Evolutionary conservation across 495 filamentous ascomycete genomes (phyloP), one percentile per base, ranked within the genome.

Genomic region (Hypoxylon lienhwacheense): DNA sequence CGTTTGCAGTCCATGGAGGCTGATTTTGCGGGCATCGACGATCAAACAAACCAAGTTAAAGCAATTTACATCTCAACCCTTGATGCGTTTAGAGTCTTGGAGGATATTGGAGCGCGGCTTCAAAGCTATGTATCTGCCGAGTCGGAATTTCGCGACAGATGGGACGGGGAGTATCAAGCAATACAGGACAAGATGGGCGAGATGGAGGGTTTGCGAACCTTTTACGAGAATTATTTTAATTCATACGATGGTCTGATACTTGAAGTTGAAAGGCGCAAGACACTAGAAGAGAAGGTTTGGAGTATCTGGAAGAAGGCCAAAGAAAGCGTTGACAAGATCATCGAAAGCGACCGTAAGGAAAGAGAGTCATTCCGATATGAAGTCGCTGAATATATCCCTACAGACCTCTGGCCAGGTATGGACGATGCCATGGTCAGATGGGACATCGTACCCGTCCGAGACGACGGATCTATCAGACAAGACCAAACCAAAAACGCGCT

Each of bases 351-450:
- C 70, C 70, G 81, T 29, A 77, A 80, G 46, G 84, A 88, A 51
- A 74, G 93, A 20, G 89, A 95, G 59, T 71, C 77, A 10, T 98
- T 98, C 71, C 80, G 84, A 20, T 73, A 82, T 5, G 89, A 96
- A 51, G 82, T 91, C 14, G 91, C 90, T 2, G 88, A 95, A 52
- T 93, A 82, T 63, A 68, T 98, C 14, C 93, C 93, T 0, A 82
- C 84, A 2, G 95, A 97, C 63, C 83, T 98, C 31, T 98, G 92
- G 93, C 85, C 85, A 0, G 88, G 86, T 5, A 77, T 78, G 70
- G 68, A 72, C 25, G 66, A 66, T 14, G 68, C 69, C 6, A 63
- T 71, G 21, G 51, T 35, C 39, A 66, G 67, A 42, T 78, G 73
- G 73, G 70, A 75, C 29, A 51, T 77, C n/a, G 66, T 74, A 6